Percentiles rank a stretch among this genome's conserved stretches.
Evolutionary conservation across 768 basidiomycete genomes (phyloP).

Genomic region (Polyporus arcularius): DNA sequence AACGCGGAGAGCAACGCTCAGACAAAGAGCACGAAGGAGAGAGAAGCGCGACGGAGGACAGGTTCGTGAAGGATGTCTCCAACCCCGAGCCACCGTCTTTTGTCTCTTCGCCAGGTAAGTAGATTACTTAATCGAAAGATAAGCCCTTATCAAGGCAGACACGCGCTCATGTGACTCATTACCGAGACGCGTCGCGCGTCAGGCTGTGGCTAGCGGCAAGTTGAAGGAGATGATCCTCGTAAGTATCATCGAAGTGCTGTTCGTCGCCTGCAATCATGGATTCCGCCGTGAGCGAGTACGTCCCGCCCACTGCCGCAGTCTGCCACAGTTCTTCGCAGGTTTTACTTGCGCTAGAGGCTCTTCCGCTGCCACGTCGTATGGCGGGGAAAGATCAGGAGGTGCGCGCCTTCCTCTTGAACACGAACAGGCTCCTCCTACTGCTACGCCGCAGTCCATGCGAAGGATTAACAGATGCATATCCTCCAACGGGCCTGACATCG

Average conservation of each 20-base stretch:
- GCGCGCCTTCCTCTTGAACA: background rate
- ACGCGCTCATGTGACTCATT: too few relatives aligned
- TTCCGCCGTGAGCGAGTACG: too few relatives aligned
- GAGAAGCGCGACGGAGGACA: background rate
- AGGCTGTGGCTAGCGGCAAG: too few relatives aligned
- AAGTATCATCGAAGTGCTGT: conserved; percentile 37
- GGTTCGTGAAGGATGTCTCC: background rate
- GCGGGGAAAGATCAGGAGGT: background rate
- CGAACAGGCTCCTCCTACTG: background rate
- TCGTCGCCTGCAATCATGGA: too few relatives aligned
- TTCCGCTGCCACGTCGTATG: too few relatives aligned
- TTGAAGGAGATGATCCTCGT: conserved; percentile 29
- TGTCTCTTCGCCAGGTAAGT: background rate
- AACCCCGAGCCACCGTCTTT: background rate
- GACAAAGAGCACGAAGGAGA: background rate
- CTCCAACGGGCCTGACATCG: conserved; percentile 26
- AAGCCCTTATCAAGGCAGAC: too few relatives aligned
- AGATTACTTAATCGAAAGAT: too few relatives aligned
- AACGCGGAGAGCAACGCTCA: background rate
- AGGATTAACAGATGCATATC: conserved; percentile 24
- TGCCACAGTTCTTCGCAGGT: too few relatives aligned
- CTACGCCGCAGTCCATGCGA: background rate
- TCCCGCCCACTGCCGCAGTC: too few relatives aligned
- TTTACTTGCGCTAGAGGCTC: too few relatives aligned
- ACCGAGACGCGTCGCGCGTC: too few relatives aligned